Conservation (phyloP, 1,284 basidiomycete genomes). For the Papiliotrema terrestris region DNA sequence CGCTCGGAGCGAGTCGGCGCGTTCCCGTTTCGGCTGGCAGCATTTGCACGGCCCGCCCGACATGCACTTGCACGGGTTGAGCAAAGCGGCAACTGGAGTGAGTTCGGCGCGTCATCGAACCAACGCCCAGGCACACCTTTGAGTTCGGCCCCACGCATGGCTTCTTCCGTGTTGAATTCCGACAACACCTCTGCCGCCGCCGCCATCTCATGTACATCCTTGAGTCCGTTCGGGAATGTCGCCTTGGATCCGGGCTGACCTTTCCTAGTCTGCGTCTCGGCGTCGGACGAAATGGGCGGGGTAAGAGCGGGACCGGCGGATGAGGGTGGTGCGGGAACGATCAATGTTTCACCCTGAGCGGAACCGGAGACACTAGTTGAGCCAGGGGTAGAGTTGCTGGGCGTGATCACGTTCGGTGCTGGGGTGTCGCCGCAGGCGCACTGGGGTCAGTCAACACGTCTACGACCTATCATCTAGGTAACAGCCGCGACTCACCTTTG, state of each 20-base stretch:
- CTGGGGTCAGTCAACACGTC: conserved; percentile 18
- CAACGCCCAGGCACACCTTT: conserved; percentile 54
- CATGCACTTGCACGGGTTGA: conserved; percentile 51
- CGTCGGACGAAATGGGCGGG: neutral
- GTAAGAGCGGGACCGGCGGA: neutral
- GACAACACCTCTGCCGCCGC: conserved; percentile 44
- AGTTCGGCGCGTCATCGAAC: neutral
- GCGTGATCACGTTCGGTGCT: conserved; percentile 5
- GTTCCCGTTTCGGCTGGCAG: conserved; percentile 51
- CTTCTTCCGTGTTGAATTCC: conserved; percentile 25
- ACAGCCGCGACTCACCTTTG: conserved; percentile 35
- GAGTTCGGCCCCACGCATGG: conserved; percentile 28
- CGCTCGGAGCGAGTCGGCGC: neutral
- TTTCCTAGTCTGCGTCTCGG: conserved; percentile 33
- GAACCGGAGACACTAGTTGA: conserved; percentile 52
- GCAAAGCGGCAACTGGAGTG: conserved; percentile 29
- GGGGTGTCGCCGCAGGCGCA: conserved; percentile 37
- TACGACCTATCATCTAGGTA: neutral
- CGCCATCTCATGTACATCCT: conserved; percentile 48
- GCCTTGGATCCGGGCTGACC: conserved; percentile 40
- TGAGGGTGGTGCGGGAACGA: neutral
- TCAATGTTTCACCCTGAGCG: conserved; percentile 14
- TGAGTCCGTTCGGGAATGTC: conserved; percentile 48
- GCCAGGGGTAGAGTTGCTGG: neutral
- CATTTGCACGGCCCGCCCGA: conserved; percentile 55